Base-by-base conservation (phyloP, 495 filamentous ascomycete species). In the Penicillium soppii region DNA sequence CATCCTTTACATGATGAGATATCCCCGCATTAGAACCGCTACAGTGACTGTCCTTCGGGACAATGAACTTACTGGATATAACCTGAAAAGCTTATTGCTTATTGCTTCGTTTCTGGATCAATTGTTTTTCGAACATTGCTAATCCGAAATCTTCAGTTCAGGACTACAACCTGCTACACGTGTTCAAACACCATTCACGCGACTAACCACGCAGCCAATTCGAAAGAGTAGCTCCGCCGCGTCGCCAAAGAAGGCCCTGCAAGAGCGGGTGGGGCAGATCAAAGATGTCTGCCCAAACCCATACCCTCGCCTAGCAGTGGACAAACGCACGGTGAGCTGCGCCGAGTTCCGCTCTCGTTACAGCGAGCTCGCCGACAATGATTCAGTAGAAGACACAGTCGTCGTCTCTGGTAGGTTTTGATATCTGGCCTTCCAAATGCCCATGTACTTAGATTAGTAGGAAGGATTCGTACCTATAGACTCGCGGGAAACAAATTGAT, bases 11-110 rank as follows among this genome's bases (percentile, higher is more conserved):
- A 72, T 75, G 81, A 84, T 79, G 81, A 84, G 66, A 66, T 71
- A 68, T 62, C 59, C 56, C 58, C 67, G 64, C 67, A 71, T 60
- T 74, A 84, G 91, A 96, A 96, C 91, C 91, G 91, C 90, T 95
- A 92, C 91, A 88, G 88, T 84, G 92, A 89, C 94, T 82, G 79
- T 79, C 66, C 58, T 63, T 54, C 38, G 58, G 68, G 61, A 57
- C 61, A 63, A 64, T 77, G 74, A 77, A 66, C 67, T 56, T 49
- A 69, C 53, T 42, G 67, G 68, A 70, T 48, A 54, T 44, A 47
- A 57, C 35, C 43, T 56, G 50, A 30, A 53, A 61, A 61, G 57
- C 58, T 39, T 35, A 52, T 50, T 44, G 17, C 30, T 43, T 9
- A 43, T 36, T 33, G 30, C 21, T 50, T 47, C 35, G 43, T 41